phyloP scores from a whole-genome alignment of 768 basidiomycete genomes.

The Mycena epipterygia region DNA sequence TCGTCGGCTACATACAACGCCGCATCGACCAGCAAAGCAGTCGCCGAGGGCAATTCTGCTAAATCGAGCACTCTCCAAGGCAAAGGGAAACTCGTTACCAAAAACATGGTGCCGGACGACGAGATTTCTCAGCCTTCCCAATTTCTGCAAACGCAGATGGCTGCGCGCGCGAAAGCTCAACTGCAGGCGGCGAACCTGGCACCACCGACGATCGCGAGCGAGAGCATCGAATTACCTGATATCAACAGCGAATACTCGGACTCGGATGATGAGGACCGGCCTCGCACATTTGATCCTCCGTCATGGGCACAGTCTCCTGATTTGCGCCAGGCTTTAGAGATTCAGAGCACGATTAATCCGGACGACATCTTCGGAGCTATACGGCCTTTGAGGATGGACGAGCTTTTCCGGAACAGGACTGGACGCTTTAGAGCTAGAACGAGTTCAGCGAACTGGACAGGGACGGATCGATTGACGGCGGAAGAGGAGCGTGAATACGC shows the following conservation, averaged over 20 bases:
- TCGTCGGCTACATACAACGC: constrained; percentile 37
- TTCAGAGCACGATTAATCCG: constrained; percentile 90
- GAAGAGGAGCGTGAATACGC: constrained; percentile 93
- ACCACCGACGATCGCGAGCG: constrained; percentile 68
- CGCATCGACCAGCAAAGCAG: constrained; percentile 37
- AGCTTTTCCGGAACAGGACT: constrained; percentile 85
- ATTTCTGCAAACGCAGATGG: constrained; percentile 75
- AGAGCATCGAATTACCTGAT: constrained; percentile 93
- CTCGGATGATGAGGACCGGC: constrained; percentile 91
- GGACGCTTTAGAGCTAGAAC: constrained; percentile 91
- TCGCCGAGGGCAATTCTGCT: constrained; percentile 52
- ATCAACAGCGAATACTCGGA: constrained; percentile 98
- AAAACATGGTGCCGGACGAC: constrained; percentile 57
- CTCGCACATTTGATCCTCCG: constrained; percentile 80
- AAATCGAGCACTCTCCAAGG: constrained; percentile 52
- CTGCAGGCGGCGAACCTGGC: constrained; percentile 69
- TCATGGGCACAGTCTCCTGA: constrained; percentile 95
- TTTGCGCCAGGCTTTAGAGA: constrained; percentile 80
- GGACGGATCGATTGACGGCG: constrained; percentile 87
- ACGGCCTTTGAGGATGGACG: constrained; percentile 90
- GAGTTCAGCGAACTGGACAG: constrained; percentile 96
- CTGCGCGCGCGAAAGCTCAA: constrained; percentile 77
- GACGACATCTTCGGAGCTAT: constrained; percentile 95
- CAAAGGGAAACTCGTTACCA: constrained; percentile 62
- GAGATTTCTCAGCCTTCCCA: constrained; percentile 73